Percentiles rank a stretch among this genome's conserved stretches.
Evolutionary conservation across 306 rosid genomes (phyloP).

Genomic region (Macrotyloma uniflorum): DNA sequence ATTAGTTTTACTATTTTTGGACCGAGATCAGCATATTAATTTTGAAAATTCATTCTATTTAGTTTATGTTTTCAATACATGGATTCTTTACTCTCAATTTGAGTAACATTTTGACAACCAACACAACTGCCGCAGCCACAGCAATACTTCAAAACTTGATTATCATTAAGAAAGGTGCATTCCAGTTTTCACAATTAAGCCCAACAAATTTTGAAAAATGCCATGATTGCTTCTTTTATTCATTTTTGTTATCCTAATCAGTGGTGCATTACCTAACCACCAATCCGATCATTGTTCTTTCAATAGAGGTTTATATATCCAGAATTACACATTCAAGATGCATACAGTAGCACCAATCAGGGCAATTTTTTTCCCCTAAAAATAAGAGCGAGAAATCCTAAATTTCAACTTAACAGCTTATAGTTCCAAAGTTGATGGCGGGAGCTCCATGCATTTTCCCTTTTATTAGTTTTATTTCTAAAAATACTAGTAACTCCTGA

Average conservation of each 20-base stretch:
- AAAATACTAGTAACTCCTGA: slow-evolving; percentile 8
- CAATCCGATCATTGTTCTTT: not conserved
- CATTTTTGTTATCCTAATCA: not conserved
- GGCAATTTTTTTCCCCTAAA: not conserved
- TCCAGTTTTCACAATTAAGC: not conserved
- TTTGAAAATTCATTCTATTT: not conserved
- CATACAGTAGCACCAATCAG: not conserved
- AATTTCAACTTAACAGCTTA: not conserved
- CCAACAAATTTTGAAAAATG: not conserved
- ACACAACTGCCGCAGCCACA: not conserved
- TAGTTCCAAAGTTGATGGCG: not conserved
- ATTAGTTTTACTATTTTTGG: not conserved
- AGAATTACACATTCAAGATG: not conserved
- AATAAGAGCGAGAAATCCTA: not conserved
- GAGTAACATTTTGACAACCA: too few relatives aligned
- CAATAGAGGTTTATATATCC: not conserved
- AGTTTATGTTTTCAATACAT: not conserved
- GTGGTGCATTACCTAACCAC: not conserved
- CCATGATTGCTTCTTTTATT: not conserved
- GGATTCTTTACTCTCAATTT: not conserved
- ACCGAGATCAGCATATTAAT: not conserved
- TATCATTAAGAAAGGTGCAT: slow-evolving; percentile 9
- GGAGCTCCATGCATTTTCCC: slow-evolving; percentile 4
- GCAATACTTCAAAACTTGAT: not conserved
- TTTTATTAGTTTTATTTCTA: not conserved